Percentiles rank a stretch among this genome's conserved stretches.
Conservation (phyloP, 2,329 filamentous ascomycete genomes). For the Didymella segeticola region DNA sequence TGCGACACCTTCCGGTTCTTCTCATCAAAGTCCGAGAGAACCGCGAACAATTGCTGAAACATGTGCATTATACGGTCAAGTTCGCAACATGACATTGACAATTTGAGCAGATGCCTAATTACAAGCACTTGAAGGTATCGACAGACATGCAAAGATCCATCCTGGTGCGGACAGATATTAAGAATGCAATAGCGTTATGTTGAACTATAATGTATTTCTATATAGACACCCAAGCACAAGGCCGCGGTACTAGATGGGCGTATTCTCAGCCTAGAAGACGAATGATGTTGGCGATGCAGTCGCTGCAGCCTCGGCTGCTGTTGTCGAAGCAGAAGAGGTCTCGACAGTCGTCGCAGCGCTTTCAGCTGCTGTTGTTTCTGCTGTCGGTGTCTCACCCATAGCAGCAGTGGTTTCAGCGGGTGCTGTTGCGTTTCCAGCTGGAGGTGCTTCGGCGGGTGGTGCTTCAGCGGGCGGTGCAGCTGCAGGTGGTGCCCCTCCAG, state of each 20-base stretch:
- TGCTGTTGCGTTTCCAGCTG: constrained; percentile 6
- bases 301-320: neutral
- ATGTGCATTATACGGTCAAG: too few species aligned
- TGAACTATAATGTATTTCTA: too few species aligned
- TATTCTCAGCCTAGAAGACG: constrained; percentile 2
- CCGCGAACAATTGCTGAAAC: too few species aligned
- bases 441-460: constrained; percentile 2
- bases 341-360: neutral
- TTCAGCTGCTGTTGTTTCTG: neutral
- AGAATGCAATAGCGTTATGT: too few species aligned
- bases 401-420: neutral
- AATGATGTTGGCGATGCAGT: constrained; percentile 10
- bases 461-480: constrained; percentile 9
- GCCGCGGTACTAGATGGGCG: neutral
- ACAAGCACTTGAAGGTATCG: too few species aligned
- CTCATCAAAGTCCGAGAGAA: too few species aligned
- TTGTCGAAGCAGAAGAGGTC: neutral
- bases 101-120: too few species aligned
- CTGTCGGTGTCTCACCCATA: neutral
- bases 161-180: too few species aligned
- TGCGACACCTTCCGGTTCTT: too few species aligned
- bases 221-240: neutral
- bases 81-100: too few species aligned
- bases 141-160: too few species aligned
- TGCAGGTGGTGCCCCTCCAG: constrained; percentile 26